These are phyloP conservation scores for Russula earlei DNA, from an alignment of 768 basidiomycete species.

Conservation along the genomic window DNA sequence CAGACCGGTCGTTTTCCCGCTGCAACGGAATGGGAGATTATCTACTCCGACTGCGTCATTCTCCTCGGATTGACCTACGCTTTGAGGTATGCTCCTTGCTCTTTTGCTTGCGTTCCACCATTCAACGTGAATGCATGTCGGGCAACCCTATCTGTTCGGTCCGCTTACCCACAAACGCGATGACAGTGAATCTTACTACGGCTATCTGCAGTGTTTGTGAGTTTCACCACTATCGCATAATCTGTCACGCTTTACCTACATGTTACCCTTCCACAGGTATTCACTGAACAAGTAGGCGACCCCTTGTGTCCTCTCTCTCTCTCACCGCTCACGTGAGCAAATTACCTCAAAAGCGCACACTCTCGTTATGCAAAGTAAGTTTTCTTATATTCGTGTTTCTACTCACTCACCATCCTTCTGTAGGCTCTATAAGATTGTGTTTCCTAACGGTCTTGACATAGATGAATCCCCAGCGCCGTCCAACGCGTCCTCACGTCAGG, in stretches of 20 bases:
- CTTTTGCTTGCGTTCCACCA: neutral
- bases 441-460: conserved; percentile 47
- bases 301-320: neutral
- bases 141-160: neutral
- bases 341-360: conserved; percentile 40
- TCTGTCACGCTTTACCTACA: neutral
- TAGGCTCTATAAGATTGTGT: conserved; percentile 58
- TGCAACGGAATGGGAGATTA: conserved; percentile 68
- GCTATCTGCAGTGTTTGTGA: conserved; percentile 71
- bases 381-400: neutral
- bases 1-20: conserved; percentile 39
- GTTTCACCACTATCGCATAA: conserved; percentile 21
- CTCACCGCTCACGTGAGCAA: neutral
- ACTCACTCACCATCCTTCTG: neutral
- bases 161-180: conserved; percentile 2
- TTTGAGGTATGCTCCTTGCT: conserved; percentile 39
- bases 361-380: conserved; percentile 63
- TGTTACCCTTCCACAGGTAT: conserved; percentile 27
- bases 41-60: conserved; percentile 64
- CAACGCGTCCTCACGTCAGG: conserved; percentile 29
- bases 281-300: conserved; percentile 45
- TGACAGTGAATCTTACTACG: conserved; percentile 65
- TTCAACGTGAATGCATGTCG: neutral
- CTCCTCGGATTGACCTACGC: conserved; percentile 63
- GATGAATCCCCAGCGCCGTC: conserved; percentile 33